Evolutionary conservation across 2,329 filamentous ascomycete species (phyloP).

Genomic region (Fusarium sp.): DNA sequence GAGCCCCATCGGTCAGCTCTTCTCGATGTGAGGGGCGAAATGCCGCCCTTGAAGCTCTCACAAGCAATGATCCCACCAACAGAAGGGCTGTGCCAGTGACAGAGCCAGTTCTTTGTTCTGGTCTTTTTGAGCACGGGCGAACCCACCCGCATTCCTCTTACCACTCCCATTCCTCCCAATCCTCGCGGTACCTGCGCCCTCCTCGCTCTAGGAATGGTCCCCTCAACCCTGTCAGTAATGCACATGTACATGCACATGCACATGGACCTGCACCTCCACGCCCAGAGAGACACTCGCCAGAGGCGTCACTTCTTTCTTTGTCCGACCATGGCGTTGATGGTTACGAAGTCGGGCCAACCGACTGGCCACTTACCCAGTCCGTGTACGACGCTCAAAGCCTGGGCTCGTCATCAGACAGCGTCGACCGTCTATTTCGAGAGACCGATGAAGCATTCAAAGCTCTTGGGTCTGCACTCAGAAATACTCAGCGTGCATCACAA

Average conservation of each 20-base stretch:
- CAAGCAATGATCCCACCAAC: conserved; percentile 43
- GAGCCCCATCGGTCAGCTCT: conserved; percentile 61
- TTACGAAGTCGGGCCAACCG: conserved; percentile 28
- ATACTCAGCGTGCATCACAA: conserved; percentile 49
- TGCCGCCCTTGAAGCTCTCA: conserved; percentile 50
- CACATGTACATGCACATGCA: neutral
- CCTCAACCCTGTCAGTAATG: conserved; percentile 12
- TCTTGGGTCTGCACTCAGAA: conserved; percentile 59
- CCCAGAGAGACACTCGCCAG: conserved; percentile 17
- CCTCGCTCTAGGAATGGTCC: conserved; percentile 42
- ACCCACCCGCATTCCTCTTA: conserved; percentile 42
- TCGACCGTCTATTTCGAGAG: conserved; percentile 64
- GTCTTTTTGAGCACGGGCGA: conserved; percentile 35
- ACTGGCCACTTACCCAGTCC: conserved; percentile 21
- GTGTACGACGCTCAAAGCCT: conserved; percentile 38
- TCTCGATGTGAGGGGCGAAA: conserved; percentile 60
- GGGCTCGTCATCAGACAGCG: conserved; percentile 54
- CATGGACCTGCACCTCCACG: conserved; percentile 1
- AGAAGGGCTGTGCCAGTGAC: conserved; percentile 42
- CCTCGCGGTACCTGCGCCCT: conserved; percentile 37
- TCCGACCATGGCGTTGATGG: conserved; percentile 37
- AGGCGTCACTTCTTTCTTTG: conserved; percentile 45
- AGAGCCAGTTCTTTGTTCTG: conserved; percentile 54
- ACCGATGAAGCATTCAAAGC: conserved; percentile 66
- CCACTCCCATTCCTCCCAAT: conserved; percentile 35